Percentiles rank a stretch among this genome's conserved stretches.
These are phyloP conservation scores for Annulohypoxylon maeteangense DNA, from an alignment of 495 filamentous ascomycete species.

Conservation along the genomic window DNA sequence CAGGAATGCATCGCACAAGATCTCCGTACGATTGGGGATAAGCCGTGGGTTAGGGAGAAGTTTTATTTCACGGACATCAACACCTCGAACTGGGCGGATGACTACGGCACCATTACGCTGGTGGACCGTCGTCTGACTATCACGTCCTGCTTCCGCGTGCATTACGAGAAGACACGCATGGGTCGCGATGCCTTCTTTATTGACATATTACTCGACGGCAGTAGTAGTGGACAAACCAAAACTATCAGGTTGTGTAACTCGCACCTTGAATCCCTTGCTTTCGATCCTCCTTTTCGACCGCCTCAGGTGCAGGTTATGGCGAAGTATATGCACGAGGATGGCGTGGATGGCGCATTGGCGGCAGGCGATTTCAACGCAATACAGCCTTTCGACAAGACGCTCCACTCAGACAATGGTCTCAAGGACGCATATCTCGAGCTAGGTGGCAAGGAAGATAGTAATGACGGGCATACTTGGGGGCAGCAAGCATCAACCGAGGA, in stretches of 20 bases:
- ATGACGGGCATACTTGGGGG: constrained; percentile 67
- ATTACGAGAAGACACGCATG: constrained; percentile 55
- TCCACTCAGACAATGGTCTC: constrained; percentile 58
- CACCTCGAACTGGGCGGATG: constrained; percentile 45
- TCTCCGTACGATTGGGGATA: constrained; percentile 51
- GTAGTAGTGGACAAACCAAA: constrained; percentile 21
- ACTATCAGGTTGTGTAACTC: constrained; percentile 61
- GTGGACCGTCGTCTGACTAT: constrained; percentile 57
- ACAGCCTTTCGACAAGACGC: constrained; percentile 59
- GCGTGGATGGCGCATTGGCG: constrained; percentile 49
- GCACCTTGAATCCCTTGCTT: constrained; percentile 63
- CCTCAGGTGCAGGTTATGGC: constrained; percentile 56
- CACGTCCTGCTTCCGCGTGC: constrained; percentile 56
- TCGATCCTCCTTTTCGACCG: constrained; percentile 54
- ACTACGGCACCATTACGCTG: constrained; percentile 64
- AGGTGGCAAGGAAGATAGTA: constrained; percentile 59
- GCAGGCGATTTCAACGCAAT: constrained; percentile 68
- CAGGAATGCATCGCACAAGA: constrained; percentile 61
- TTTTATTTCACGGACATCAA: constrained; percentile 62
- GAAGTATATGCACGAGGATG: constrained; percentile 48
- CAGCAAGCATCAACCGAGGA: constrained; percentile 54
- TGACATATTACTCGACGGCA: constrained; percentile 48
- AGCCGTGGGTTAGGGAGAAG: constrained; percentile 54
- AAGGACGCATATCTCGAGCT: constrained; percentile 64
- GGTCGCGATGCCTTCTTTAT: constrained; percentile 64